Evolutionary conservation across 2,329 filamentous ascomycete genomes (phyloP), one percentile per base, ranked within the genome.

Genomic region (Trichoderma sp.): DNA sequence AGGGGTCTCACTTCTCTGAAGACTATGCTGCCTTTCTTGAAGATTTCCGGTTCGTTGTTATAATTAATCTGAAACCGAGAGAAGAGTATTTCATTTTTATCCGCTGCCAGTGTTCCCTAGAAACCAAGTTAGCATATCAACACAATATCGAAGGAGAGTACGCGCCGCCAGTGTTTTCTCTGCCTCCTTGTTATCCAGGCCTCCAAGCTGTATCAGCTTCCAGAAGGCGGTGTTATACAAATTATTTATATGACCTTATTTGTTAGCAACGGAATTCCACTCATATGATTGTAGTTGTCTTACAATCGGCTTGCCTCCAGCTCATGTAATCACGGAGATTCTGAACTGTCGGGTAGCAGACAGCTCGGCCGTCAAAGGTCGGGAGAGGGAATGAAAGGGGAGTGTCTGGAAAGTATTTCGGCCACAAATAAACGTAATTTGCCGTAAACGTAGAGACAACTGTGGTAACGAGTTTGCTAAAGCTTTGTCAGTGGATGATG

Each of bases 161-260:
- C 82, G 72, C 77, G 92, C 91, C 73, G 92, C 89, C 53, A 99
- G 85, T 68, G 87, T 86, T 74, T 90, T 86, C 77, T 98, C 94
- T 0, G 95, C 95, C 68, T 92, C 90, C 60, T 89, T 90, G 34
- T 88, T 86, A 63, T 87, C 89, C 82, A 95, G 86, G 0, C 90
- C 91, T 2, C 92, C 94, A 57, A 88, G 82, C 71, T 92, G 88
- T 25, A 98, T 90, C 74, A 99, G 83, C 1, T 90, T 84, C 95
- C 95, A 99, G 78, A 98, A 98, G 0, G 93, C 92, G 0, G 95
- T 99, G 77, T 99, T 99, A 80, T 97, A 99, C 5, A 99, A 86
- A 75, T 99, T 99, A 79, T 99, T 99, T 74, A 99, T 97, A 77
- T 99, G 95, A 72, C 92, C 92, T 94, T 10, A 0, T 27, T 12